Evolutionary conservation across 2,329 filamentous ascomycete species (phyloP).

Genomic region (Pyrenochaeta sp.): DNA sequence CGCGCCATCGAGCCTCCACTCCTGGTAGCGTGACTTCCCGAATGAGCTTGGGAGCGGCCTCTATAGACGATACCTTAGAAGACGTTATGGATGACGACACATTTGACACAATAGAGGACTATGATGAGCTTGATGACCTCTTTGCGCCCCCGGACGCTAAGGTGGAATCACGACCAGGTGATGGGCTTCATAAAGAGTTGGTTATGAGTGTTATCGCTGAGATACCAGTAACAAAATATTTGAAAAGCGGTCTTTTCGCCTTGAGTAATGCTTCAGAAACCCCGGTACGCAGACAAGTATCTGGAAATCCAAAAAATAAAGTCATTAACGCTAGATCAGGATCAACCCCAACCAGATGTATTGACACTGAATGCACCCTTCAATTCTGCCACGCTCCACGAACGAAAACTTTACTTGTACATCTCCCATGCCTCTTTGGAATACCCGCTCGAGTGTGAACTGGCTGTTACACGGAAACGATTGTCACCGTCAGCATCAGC

Average conservation of each 20-base stretch:
- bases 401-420: conserved; percentile 49
- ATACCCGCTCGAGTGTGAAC: conserved; percentile 47
- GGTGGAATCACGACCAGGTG: conserved; percentile 41
- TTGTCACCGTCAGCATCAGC: conserved; percentile 40
- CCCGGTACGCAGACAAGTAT: conserved; percentile 21
- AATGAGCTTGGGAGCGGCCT: conserved; percentile 48
- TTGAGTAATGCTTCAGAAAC: conserved; percentile 24
- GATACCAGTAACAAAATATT: conserved; percentile 39
- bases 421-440: conserved; percentile 44
- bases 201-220: conserved; percentile 48
- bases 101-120: conserved; percentile 50
- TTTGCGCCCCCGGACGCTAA: conserved; percentile 43
- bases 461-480: conserved; percentile 47
- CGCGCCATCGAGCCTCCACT: conserved; percentile 64
- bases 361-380: conserved; percentile 44
- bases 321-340: conserved; percentile 1
- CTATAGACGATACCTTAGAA: conserved; percentile 49
- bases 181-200: conserved; percentile 50
- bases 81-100: conserved; percentile 51
- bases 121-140: conserved; percentile 50
- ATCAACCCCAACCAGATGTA: conserved; percentile 32
- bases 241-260: conserved; percentile 38
- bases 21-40: conserved; percentile 56
- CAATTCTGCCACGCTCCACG: conserved; percentile 47
- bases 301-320: background rate